These are phyloP conservation scores for Plasmodium yoelii DNA, from an alignment of 169 alveolate genomes.

Conservation along the genomic window DNA sequence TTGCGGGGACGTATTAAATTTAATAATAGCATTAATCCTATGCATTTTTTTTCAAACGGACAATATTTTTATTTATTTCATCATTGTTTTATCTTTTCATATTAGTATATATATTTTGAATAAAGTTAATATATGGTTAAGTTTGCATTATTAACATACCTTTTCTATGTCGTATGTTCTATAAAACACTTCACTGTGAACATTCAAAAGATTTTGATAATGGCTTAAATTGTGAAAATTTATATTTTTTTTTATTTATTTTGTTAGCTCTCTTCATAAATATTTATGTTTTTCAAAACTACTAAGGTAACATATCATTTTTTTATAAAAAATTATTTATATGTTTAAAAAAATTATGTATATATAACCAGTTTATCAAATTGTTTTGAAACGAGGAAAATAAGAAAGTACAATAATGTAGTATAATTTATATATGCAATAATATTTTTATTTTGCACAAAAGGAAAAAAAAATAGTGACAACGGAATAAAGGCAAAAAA, in stretches of 20 bases:
- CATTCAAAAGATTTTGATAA: not conserved
- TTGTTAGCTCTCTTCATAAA: not conserved
- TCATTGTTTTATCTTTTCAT: not conserved
- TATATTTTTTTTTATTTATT: not conserved
- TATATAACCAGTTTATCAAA: too few species aligned
- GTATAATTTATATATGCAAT: too few species aligned
- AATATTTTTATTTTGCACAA: too few species aligned
- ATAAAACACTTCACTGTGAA: not conserved
- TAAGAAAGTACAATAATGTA: too few species aligned
- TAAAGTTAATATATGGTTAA: not conserved
- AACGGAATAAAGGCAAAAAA: too few species aligned
- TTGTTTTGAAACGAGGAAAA: too few species aligned
- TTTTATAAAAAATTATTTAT: too few species aligned
- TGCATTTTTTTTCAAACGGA: conserved; percentile 36
- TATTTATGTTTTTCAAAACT: not conserved
- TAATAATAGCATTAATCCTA: conserved; percentile 1
- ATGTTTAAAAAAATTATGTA: too few species aligned
- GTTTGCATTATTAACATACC: not conserved
- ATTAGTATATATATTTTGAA: not conserved
- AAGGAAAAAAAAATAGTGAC: too few species aligned
- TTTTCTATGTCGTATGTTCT: not conserved
- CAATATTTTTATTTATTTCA: conserved; percentile 16
- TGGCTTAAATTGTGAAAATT: not conserved
- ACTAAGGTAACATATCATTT: too few species aligned
- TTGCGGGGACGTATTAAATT: conserved; percentile 5